A percentile compares a stretch with the other conserved stretches of the same genome.
These are phyloP conservation scores for Dendrobium nobile DNA, from an alignment of 106 monocot genomes.

Conservation along the genomic window DNA sequence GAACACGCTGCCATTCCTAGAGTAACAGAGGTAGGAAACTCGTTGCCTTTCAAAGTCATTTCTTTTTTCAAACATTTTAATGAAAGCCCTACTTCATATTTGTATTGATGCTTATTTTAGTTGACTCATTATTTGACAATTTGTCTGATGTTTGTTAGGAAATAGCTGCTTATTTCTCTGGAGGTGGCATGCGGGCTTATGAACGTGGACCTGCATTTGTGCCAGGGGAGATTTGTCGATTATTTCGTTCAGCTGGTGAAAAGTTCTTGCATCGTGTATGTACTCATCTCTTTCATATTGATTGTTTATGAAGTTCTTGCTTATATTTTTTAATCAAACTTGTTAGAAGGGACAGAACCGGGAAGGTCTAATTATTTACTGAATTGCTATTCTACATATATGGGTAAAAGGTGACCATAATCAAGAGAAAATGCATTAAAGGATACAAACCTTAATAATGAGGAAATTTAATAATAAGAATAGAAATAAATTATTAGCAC, in stretches of 20 bases:
- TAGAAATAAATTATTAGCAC: no score
- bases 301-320: neutral
- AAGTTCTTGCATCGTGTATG: conserved; percentile 77
- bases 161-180: conserved; percentile 94
- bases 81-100: neutral
- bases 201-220: conserved; percentile 94
- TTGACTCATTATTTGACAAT: neutral
- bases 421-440: no score
- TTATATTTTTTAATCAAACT: neutral
- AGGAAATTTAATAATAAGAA: neutral
- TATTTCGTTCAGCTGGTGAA: conserved; percentile 78
- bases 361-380: neutral
- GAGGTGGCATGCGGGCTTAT: conserved; percentile 68
- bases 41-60: neutral
- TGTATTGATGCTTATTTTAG: conserved; percentile 6
- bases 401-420: no score
- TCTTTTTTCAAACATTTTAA: neutral
- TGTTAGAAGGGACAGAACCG: neutral
- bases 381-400: neutral
- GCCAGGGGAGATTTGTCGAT: conserved; percentile 84
- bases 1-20: conserved; percentile 93
- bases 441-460: neutral
- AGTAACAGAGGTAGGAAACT: conserved; percentile 70
- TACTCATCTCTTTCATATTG: neutral
- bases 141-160: conserved; percentile 36